A percentile compares a stretch with the other conserved stretches of the same genome.
Evolutionary conservation across 1,139 yeast species (phyloP).

Genomic region (Suhomyces maxii): DNA sequence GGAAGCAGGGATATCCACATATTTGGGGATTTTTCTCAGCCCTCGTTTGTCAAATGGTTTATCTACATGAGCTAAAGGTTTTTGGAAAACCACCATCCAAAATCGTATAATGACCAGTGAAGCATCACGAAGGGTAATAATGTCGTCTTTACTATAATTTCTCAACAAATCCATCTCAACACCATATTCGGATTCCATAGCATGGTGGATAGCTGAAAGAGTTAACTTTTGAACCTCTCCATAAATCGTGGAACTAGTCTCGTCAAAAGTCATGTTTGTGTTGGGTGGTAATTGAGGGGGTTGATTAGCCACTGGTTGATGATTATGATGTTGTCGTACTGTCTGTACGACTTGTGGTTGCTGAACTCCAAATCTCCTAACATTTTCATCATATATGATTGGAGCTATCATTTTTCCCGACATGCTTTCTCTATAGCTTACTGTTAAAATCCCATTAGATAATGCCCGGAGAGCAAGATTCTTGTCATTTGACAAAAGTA

Average conservation of each 20-base stretch:
- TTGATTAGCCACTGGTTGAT: not conserved
- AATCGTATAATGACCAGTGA: conserved; percentile 43
- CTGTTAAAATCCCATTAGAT: conserved; percentile 64
- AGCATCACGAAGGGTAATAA: conserved; percentile 43
- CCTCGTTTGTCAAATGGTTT: conserved; percentile 30
- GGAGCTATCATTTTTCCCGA: conserved; percentile 59
- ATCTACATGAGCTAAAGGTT: conserved; percentile 24
- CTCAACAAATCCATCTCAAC: conserved; percentile 52
- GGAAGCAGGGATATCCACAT: conserved; percentile 29
- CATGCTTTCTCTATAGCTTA: conserved; percentile 62
- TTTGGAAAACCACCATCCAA: conserved; percentile 61
- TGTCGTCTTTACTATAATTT: conserved; percentile 41
- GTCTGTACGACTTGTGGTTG: not conserved
- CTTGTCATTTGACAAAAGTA: conserved; percentile 77
- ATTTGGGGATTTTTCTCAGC: conserved; percentile 22
- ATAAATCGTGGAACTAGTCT: conserved; percentile 13
- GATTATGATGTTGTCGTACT: not conserved
- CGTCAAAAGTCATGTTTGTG: not conserved
- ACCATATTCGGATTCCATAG: conserved; percentile 58
- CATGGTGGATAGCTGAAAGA: conserved; percentile 49
- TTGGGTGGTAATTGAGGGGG: not conserved
- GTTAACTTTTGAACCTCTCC: conserved; percentile 45
- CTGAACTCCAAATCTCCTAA: conserved; percentile 20
- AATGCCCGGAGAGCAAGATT: conserved; percentile 80
- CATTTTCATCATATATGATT: conserved; percentile 46